Conservation (phyloP, 257 asterid genomes). For the Linderniella brevidens region DNA sequence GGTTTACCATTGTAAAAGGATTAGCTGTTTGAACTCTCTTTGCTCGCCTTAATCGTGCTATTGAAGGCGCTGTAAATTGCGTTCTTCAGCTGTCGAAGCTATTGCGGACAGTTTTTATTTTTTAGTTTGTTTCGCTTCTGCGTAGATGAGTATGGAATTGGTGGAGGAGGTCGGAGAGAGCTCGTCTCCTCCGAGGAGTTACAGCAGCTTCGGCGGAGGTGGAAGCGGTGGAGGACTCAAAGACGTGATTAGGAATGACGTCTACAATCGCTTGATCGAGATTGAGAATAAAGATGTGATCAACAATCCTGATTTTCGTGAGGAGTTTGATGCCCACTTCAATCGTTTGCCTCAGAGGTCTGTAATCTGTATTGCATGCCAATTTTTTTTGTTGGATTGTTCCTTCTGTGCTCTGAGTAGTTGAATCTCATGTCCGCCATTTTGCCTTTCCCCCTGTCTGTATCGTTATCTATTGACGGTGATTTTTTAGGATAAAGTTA, state of each 20-base stretch:
- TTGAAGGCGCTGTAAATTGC: too few relatives aligned
- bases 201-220: constrained; percentile 40
- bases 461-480: not conserved
- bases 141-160: constrained; percentile 37
- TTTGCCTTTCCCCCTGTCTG: not conserved
- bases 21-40: too few relatives aligned
- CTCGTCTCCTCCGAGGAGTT: constrained; percentile 77
- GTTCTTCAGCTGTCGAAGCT: too few relatives aligned
- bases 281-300: constrained; percentile 48
- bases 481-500: not conserved
- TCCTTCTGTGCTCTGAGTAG: not conserved
- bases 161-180: constrained; percentile 85
- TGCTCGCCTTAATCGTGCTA: too few relatives aligned
- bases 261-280: constrained; percentile 50
- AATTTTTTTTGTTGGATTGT: not conserved
- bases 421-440: not conserved
- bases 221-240: constrained; percentile 30
- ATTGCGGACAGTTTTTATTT: too few relatives aligned
- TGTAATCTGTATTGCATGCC: not conserved
- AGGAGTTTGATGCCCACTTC: constrained; percentile 71
- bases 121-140: too few relatives aligned
- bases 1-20: too few relatives aligned
- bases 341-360: constrained; percentile 79
- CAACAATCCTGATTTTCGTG: constrained; percentile 43
- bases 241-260: constrained; percentile 48